Evolutionary conservation across 257 asterid genomes (phyloP), one percentile per base, ranked within the genome.

Genomic region (Forsythia suspensa): DNA sequence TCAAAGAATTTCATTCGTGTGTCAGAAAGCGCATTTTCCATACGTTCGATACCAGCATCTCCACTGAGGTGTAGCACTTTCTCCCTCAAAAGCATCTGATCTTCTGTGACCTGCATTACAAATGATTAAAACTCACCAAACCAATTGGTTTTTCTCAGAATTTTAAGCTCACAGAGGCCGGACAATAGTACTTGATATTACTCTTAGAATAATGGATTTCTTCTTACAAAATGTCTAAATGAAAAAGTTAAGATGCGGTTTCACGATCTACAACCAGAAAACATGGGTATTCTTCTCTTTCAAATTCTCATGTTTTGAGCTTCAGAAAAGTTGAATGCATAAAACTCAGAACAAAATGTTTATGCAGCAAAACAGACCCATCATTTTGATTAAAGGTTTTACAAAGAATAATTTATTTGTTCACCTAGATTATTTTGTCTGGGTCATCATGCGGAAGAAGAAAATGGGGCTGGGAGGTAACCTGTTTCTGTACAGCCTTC

Each of bases 401-500:
- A 20, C 15, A 43, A 46, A 70, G 38, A n/a, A 78, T 16, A 71
- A 39, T 11, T 10, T 15, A 42, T 13, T 55, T 10, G 16, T 44
- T 57, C 72, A 55, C 38, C 15, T 55, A 6, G 18, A 71, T 55
- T 55, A 39, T 46, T 36, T 52, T 52, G 41, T 38, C 13, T 75
- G 34, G 36, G 61, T 59, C 20, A 6, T 3, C 40, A 16, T 61
- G 36, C 44, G 73, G 71, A 36, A 40, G 70, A 73, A 59, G 48
- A 77, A 42, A 78, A 42, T 73, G 69, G 76, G 65, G 18, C 48
- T 63, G 41, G 59, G 74, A 73, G 70, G 34, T 39, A 66, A 94
- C 98, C 98, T 94, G 98, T 82, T 88, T 92, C 86, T 90, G 94
- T 74, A 91, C 81, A 83, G 97, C 93, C 87, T 87, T 89, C 97